Evolutionary conservation across 2,329 filamentous ascomycete genomes (phyloP).

Genomic region (Arthrobotrys conoides): DNA sequence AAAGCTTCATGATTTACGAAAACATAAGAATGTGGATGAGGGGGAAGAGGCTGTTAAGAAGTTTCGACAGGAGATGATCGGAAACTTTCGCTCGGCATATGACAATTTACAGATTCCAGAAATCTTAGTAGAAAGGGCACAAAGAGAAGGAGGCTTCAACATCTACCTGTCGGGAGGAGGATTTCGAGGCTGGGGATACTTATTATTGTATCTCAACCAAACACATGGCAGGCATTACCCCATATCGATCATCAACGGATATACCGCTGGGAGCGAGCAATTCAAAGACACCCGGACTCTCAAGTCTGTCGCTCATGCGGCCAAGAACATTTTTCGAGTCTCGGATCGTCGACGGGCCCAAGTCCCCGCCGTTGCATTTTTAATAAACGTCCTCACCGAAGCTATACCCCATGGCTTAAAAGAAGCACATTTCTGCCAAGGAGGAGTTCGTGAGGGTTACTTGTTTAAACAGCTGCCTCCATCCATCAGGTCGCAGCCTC

Average conservation of each 20-base stretch:
- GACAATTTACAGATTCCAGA: conserved; percentile 73
- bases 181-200: conserved; percentile 89
- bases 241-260: conserved; percentile 84
- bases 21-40: conserved; percentile 46
- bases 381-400: conserved; percentile 80
- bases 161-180: conserved; percentile 90
- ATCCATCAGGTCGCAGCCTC: conserved; percentile 75
- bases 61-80: conserved; percentile 73
- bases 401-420: conserved; percentile 77
- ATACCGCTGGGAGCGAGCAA: conserved; percentile 74
- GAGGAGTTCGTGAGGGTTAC: conserved; percentile 86
- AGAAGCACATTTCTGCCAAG: conserved; percentile 84
- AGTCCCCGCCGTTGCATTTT: conserved; percentile 84
- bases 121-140: conserved; percentile 69
- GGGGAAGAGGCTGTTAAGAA: conserved; percentile 69
- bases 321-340: conserved; percentile 75
- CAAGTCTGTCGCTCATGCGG: conserved; percentile 44
- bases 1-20: conserved; percentile 67
- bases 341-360: conserved; percentile 83
- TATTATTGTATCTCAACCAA: conserved; percentile 78
- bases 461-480: conserved; percentile 79
- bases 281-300: conserved; percentile 69
- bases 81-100: conserved; percentile 75
- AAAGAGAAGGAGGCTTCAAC: conserved; percentile 72
- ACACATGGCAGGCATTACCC: conserved; percentile 83